Evolutionary conservation across 331 rosid genomes (phyloP), one percentile per base, ranked within the genome.

Genomic region (Acacia pycnantha): DNA sequence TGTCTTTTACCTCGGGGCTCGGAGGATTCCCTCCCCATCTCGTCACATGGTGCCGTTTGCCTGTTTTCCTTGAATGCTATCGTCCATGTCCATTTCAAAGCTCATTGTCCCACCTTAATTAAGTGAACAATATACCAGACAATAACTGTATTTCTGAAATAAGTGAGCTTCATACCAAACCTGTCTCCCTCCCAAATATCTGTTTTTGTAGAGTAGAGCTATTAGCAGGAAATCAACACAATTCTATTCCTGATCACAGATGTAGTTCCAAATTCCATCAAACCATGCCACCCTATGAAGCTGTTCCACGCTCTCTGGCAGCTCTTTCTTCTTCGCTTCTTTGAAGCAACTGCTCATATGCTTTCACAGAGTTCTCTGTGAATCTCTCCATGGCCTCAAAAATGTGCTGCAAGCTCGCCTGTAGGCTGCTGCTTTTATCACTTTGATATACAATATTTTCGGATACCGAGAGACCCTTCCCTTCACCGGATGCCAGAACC

Each of bases 371-470:
- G 71, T 74, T 70, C 21, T 86, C 92, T 0, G 87, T 85, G 74
- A 91, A 91, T 85, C 81, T 91, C 85, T 91, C 97, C 94, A 91
- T 88, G 73, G 94, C 90, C 87, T 91, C 92, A 68, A 91, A 91
- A 80, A 90, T 86, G 48, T 86, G 84, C 77, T 84, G 91, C 86
- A 91, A 80, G 82, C 92, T 74, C 21, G 87, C 88, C 78, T 90
- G 94, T 35, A 91, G 83, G 66, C 87, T 87, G 75, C 59, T 84
- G 84, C 91, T 87, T 68, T 91, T 85, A 77, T 91, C 92, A 59
- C 88, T 87, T 37, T 82, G 97, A 84, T 85, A 88, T 24, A 91
- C 88, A 31, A 87, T 74, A 62, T 86, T 84, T 56, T 85, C 91
- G 5, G 85, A 67, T 35, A 64, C 85, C 3, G 92, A 72, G 44